A percentile compares a stretch with the other conserved stretches of the same genome.
phyloP scores from a whole-genome alignment of 441 rosid genomes.

The Gossypium aridum region DNA sequence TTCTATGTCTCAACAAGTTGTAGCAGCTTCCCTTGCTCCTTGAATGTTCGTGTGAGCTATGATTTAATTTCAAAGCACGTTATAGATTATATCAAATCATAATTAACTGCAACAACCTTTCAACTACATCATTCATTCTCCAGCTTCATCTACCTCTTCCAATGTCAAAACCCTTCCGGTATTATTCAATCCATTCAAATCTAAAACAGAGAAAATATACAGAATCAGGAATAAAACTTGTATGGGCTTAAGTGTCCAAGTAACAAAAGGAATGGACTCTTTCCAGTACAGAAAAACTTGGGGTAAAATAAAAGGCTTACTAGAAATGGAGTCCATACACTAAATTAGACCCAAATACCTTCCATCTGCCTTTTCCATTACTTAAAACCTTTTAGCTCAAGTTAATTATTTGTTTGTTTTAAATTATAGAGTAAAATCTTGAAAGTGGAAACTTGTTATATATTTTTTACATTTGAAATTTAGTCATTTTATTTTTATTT shows the following conservation, averaged over 20 bases:
- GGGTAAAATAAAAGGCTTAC: background rate
- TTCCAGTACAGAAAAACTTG: background rate
- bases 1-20: background rate
- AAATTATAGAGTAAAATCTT: too few species aligned
- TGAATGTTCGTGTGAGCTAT: too few species aligned
- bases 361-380: background rate
- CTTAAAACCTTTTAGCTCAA: too few species aligned
- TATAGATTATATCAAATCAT: background rate
- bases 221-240: background rate
- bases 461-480: too few species aligned
- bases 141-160: background rate
- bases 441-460: too few species aligned
- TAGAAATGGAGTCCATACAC: background rate
- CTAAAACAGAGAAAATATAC: background rate
- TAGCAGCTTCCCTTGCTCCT: background rate
- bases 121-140: background rate
- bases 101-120: too few species aligned
- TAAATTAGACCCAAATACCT: background rate
- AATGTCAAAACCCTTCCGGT: background rate
- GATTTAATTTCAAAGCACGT: background rate
- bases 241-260: background rate
- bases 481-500: too few species aligned
- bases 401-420: too few species aligned
- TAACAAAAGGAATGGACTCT: too few species aligned
- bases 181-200: background rate